These are phyloP conservation scores for Carallia brachiata DNA, from an alignment of 345 rosid genomes.

Conservation along the genomic window DNA sequence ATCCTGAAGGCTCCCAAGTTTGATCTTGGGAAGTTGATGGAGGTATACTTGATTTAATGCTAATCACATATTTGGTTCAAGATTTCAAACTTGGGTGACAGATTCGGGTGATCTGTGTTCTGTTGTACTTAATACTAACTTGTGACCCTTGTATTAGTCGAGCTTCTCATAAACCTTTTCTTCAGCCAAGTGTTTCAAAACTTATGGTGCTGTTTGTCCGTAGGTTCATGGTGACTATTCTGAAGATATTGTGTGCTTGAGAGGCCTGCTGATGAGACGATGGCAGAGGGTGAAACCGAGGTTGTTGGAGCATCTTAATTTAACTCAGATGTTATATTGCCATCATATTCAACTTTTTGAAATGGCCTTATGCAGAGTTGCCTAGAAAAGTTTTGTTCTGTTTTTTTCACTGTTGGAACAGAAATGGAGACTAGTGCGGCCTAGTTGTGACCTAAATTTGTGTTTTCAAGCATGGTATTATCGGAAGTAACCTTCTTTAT, in stretches of 20 bases:
- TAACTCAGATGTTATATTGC: not conserved
- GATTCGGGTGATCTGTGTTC: too few species aligned
- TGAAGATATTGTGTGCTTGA: constrained; percentile 28
- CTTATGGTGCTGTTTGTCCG: not conserved
- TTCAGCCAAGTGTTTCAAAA: not conserved
- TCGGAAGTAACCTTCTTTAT: too few species aligned
- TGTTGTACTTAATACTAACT: too few species aligned
- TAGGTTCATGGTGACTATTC: constrained; percentile 35
- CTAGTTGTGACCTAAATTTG: too few species aligned
- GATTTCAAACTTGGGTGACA: not conserved
- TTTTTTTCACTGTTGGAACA: too few species aligned
- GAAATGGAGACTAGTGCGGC: too few species aligned
- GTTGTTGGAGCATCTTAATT: constrained; percentile 21
- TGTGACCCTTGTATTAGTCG: too few species aligned
- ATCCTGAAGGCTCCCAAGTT: constrained; percentile 35
- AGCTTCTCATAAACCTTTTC: not conserved
- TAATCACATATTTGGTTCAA: not conserved
- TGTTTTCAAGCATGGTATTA: too few species aligned
- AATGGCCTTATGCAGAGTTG: too few species aligned
- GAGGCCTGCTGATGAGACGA: constrained; percentile 31
- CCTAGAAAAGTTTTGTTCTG: too few species aligned
- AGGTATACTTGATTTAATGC: constrained; percentile 15
- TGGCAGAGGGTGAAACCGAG: constrained; percentile 25
- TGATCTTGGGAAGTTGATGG: constrained; percentile 35
- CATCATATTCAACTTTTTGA: not conserved